Conservation (phyloP, 139 green algal species). For the Volvox reticuliferus region DNA sequence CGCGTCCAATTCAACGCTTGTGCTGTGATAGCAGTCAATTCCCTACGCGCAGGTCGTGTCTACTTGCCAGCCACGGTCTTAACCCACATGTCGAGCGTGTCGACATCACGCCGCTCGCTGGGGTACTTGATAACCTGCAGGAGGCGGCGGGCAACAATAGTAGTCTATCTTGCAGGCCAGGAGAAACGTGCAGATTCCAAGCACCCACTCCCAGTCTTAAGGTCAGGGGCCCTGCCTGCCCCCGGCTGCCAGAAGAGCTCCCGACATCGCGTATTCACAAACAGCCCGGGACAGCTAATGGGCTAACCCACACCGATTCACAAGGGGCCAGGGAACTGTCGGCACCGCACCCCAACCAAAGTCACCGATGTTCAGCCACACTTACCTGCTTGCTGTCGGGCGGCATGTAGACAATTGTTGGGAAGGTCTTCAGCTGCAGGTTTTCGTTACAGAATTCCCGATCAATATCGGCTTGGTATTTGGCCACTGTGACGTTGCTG, state of each 20-base stretch:
- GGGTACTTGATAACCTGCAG: constrained; percentile 85
- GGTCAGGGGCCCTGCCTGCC: too few species aligned
- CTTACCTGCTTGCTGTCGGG: constrained; percentile 52
- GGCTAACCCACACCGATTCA: too few species aligned
- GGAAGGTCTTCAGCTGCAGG: constrained; percentile 92
- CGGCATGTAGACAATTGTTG: constrained; percentile 90
- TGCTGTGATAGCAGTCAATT: too few species aligned
- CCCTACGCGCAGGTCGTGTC: neutral
- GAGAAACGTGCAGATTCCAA: too few species aligned
- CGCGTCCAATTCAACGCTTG: too few species aligned
- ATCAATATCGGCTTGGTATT: constrained; percentile 87
- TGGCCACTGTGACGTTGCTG: constrained; percentile 58
- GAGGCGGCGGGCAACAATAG: neutral
- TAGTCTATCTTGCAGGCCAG: too few species aligned
- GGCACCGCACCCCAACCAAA: too few species aligned
- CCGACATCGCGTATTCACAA: too few species aligned
- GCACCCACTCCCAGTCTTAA: too few species aligned
- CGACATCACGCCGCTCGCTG: constrained; percentile 83
- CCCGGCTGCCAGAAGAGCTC: too few species aligned
- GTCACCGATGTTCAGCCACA: neutral
- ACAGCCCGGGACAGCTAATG: too few species aligned
- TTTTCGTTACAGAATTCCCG: constrained; percentile 78
- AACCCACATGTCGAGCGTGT: constrained; percentile 91
- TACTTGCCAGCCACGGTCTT: constrained; percentile 70
- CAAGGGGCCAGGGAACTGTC: too few species aligned